Evolutionary conservation across 108 stramenopile genomes (phyloP).

Genomic region (Ochromonas danica): DNA sequence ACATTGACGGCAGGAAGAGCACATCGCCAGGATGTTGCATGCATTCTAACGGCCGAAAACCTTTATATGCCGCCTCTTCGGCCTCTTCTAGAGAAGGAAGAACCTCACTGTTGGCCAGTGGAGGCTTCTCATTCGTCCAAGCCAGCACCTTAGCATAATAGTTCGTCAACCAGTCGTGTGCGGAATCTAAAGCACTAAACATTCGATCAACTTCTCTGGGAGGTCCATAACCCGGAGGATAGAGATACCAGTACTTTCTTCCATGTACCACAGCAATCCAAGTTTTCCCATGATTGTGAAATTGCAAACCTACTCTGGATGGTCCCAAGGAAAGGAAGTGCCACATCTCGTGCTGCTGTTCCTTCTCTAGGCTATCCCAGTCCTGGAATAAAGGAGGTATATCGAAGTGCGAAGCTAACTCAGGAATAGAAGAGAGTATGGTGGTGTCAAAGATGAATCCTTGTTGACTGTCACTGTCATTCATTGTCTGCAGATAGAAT

Average conservation of each 20-base stretch:
- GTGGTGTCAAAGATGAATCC: background rate
- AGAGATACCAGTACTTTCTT: slow-evolving; percentile 47
- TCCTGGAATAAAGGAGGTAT: background rate
- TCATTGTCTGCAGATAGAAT: background rate
- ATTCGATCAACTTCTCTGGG: no score
- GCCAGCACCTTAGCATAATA: no score
- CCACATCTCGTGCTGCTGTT: background rate
- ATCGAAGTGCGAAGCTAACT: background rate
- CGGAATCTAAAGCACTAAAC: no score
- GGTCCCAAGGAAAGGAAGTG: slow-evolving; percentile 3
- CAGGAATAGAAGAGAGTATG: slow-evolving; percentile 1
- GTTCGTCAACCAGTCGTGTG: no score
- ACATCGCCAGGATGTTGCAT: slow-evolving; percentile 49
- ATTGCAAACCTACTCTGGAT: slow-evolving; percentile 41
- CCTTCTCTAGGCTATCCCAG: no score
- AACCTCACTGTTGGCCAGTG: no score
- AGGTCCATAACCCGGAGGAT: slow-evolving; percentile 34
- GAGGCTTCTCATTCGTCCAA: no score
- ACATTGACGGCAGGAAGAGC: slow-evolving; percentile 42
- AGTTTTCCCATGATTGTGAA: slow-evolving; percentile 51
- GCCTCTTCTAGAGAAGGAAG: no score
- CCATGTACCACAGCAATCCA: slow-evolving; percentile 52
- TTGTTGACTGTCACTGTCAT: background rate
- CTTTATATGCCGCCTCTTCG: background rate
- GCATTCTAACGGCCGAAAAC: slow-evolving; percentile 35